phyloP scores from a whole-genome alignment of 2,329 filamentous ascomycete genomes.

The Hirsutella minnesotensis region DNA sequence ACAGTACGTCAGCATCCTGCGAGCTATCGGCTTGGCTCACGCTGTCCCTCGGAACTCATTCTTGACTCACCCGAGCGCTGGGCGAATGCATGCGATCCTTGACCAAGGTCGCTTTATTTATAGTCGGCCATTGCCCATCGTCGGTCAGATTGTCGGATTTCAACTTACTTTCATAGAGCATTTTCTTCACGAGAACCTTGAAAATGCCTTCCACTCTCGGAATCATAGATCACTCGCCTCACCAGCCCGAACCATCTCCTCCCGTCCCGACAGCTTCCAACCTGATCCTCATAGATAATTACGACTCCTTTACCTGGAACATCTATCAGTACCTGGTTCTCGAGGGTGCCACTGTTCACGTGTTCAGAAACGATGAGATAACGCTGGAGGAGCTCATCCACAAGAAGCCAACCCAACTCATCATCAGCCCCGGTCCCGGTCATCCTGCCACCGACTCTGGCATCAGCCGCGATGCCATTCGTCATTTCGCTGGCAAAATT shows the following conservation, averaged over 20 bases:
- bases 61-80: too few species aligned
- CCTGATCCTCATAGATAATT: conserved; percentile 94
- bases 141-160: too few species aligned
- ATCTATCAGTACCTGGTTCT: conserved; percentile 96
- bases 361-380: conserved; percentile 87
- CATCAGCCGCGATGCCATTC: conserved; percentile 83
- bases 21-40: too few species aligned
- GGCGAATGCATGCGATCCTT: too few species aligned
- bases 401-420: conserved; percentile 81
- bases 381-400: conserved; percentile 71
- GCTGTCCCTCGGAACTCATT: too few species aligned
- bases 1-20: too few species aligned
- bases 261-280: conserved; percentile 74
- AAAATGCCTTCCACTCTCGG: conserved; percentile 34
- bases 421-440: conserved; percentile 89
- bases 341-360: conserved; percentile 85
- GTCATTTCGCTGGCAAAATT: conserved; percentile 86
- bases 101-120: too few species aligned
- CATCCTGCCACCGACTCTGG: conserved; percentile 88
- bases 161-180: too few species aligned
- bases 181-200: conserved; percentile 1
- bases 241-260: conserved; percentile 63
- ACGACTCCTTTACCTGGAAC: conserved; percentile 99
- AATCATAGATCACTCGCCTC: conserved; percentile 72
- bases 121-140: too few species aligned